A percentile compares a stretch with the other conserved stretches of the same genome.
These are phyloP conservation scores for Chalaropsis thielavioides DNA, from an alignment of 2,329 filamentous ascomycete species.

Conservation along the genomic window DNA sequence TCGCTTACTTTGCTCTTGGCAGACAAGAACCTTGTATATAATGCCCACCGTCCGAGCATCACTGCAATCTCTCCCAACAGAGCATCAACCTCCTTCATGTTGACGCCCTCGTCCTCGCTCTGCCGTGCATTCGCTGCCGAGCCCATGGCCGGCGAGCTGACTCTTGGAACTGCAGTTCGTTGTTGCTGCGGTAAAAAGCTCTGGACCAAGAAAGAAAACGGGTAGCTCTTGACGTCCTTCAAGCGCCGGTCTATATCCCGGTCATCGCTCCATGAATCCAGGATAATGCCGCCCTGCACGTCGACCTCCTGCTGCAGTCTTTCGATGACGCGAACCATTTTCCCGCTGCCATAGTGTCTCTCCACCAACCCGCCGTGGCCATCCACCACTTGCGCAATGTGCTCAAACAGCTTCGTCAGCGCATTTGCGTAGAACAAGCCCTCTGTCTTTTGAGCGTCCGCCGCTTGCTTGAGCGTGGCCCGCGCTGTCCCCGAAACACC, in stretches of 20 bases:
- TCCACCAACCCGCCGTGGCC: conserved; percentile 83
- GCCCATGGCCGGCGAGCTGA: conserved; percentile 56
- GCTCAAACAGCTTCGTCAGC: conserved; percentile 84
- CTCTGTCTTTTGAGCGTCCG: conserved; percentile 28
- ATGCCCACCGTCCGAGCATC: conserved; percentile 86
- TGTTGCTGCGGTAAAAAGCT: conserved; percentile 70
- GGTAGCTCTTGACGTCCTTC: conserved; percentile 93
- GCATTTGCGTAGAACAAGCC: conserved; percentile 85
- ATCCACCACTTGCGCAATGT: conserved; percentile 93
- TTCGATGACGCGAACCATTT: conserved; percentile 91
- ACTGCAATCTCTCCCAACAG: conserved; percentile 75
- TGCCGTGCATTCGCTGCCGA: conserved; percentile 38
- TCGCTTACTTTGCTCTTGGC: conserved; percentile 66
- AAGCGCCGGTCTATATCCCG: conserved; percentile 69
- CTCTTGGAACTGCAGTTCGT: conserved; percentile 47
- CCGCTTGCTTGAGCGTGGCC: conserved; percentile 57
- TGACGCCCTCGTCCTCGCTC: conserved; percentile 82
- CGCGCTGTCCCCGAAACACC: conserved; percentile 78
- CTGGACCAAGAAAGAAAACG: conserved; percentile 91
- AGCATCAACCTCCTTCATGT: conserved; percentile 91
- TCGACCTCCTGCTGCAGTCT: conserved; percentile 87
- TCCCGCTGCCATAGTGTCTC: conserved; percentile 79
- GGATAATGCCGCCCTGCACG: conserved; percentile 84
- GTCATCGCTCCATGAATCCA: conserved; percentile 93
- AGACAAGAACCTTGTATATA: conserved; percentile 80